Evolutionary conservation across 257 asterid genomes (phyloP).

Genomic region (Rubia yunnanensis): DNA sequence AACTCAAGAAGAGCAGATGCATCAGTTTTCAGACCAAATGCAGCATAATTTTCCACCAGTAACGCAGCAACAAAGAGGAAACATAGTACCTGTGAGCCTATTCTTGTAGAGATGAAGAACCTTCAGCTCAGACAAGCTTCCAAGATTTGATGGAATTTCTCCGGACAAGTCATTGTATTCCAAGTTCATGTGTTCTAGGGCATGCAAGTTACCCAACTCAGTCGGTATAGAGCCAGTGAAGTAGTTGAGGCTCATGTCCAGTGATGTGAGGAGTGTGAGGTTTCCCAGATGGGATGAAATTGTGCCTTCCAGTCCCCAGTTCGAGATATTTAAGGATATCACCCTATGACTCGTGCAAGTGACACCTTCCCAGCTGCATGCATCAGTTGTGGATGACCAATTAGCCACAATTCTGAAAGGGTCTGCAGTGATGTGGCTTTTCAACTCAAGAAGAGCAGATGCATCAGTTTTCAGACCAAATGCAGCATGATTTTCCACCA

Average conservation of each 20-base stretch:
- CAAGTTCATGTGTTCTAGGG: conserved; percentile 15
- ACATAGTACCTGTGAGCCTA: conserved; percentile 16
- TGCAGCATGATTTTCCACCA: neutral
- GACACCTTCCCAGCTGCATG: conserved; percentile 34
- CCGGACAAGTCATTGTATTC: conserved; percentile 31
- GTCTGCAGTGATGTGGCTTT: conserved; percentile 19
- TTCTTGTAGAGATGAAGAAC: conserved; percentile 24
- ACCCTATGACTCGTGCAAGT: conserved; percentile 24
- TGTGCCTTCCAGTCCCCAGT: conserved; percentile 9
- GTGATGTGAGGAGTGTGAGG: conserved; percentile 12
- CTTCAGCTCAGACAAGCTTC: conserved; percentile 23
- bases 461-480: conserved; percentile 11
- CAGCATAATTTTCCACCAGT: neutral
- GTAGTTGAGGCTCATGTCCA: conserved; percentile 18
- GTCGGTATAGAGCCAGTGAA: conserved; percentile 35
- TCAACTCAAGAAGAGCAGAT: conserved; percentile 29
- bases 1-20: conserved; percentile 28
- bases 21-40: conserved; percentile 11
- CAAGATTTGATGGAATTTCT: conserved; percentile 35
- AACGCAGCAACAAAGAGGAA: conserved; percentile 1
- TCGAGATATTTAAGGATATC: conserved; percentile 20
- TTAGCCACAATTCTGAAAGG: conserved; percentile 18
- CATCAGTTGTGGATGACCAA: conserved; percentile 15
- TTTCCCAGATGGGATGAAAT: conserved; percentile 20
- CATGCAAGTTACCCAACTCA: conserved; percentile 26